Evolutionary conservation across 768 basidiomycete genomes (phyloP), one percentile per base, ranked within the genome.

Genomic region (Gloeopeniophorella convolvens): DNA sequence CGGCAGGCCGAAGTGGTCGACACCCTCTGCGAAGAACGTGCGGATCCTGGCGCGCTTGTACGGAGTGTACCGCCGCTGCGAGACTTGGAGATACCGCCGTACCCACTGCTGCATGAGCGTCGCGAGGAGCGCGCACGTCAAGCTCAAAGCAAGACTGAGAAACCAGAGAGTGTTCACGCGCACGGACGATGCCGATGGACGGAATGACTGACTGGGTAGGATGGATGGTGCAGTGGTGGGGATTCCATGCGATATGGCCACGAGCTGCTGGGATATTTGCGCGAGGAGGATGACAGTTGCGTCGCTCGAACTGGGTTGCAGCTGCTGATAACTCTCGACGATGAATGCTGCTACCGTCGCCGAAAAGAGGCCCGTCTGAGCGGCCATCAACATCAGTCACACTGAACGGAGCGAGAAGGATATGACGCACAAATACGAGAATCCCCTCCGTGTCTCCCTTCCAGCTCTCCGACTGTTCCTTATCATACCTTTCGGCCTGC

Each of bases 321-420:
- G 30, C 13, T 54, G 45, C 26, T 62, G 41, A 18, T 56, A 57
- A 15, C 58, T 55, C 21, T 60, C 51, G 39, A 60, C 42, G 31
- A 60, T 45, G 44, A 63, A 59, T 1, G 57, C 59, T 3, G 62
- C 62, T 9, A 60, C 48, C 3, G 59, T 60, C 3, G 61, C 61
- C 18, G 62, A 62, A 45, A 63, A 60, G 2, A 62, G 53, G 49
- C 62, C 62, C 1, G 62, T 62, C 62, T 63, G 11, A 16, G 3
- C n/a, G 42, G n/a, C 11, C 21, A 21, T 9, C 16, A 7, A 16
- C 33, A 16, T 42, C 12, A 36, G 28, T 10, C 2, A 20, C 6
- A 11, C 7, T 4, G 6, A 31, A n/a, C 12, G 3, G 26, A 23
- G 36, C 6, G 15, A 24, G 33, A 13, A 18, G 4, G 13, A 1